These are phyloP conservation scores for Pseudogymnoascus sp. DNA, from an alignment of 2,329 filamentous ascomycete genomes.

Conservation along the genomic window DNA sequence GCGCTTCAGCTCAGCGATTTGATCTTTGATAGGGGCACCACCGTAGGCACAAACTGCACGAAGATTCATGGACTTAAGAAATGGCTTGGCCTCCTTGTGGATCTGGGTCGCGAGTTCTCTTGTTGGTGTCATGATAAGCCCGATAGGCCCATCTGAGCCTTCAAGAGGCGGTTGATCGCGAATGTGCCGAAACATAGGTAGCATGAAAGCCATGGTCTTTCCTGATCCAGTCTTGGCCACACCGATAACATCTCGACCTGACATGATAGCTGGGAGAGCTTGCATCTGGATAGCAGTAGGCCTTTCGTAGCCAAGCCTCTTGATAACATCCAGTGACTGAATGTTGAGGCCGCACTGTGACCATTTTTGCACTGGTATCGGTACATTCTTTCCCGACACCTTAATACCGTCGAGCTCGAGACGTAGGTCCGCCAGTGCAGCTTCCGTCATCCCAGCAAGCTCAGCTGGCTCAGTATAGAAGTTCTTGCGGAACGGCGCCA, in stretches of 20 bases:
- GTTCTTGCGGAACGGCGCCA: constrained; percentile 81
- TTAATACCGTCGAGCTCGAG: constrained; percentile 93
- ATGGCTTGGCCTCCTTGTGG: constrained; percentile 88
- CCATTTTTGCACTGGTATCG: constrained; percentile 93
- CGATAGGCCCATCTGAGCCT: constrained; percentile 78
- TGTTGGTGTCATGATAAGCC: constrained; percentile 86
- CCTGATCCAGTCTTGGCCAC: constrained; percentile 97
- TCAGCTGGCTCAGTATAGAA: constrained; percentile 92
- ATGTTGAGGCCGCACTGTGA: constrained; percentile 87
- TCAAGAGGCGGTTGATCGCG: constrained; percentile 81
- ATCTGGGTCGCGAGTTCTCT: constrained; percentile 92
- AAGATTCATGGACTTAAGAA: constrained; percentile 76
- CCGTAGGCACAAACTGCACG: constrained; percentile 89
- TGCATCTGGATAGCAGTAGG: constrained; percentile 94
- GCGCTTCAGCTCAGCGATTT: constrained; percentile 92
- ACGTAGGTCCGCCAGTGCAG: constrained; percentile 72
- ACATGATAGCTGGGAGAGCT: constrained; percentile 91
- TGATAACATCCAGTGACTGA: constrained; percentile 78
- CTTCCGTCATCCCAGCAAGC: constrained; percentile 71
- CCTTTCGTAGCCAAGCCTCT: constrained; percentile 71
- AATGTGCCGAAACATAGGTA: constrained; percentile 97
- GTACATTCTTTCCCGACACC: constrained; percentile 77
- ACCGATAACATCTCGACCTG: constrained; percentile 87
- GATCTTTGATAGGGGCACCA: constrained; percentile 90
- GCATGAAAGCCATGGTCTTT: constrained; percentile 89